A percentile compares a stretch with the other conserved stretches of the same genome.
phyloP scores from a whole-genome alignment of 2,329 filamentous ascomycete species.

The Pseudopithomyces maydicus region DNA sequence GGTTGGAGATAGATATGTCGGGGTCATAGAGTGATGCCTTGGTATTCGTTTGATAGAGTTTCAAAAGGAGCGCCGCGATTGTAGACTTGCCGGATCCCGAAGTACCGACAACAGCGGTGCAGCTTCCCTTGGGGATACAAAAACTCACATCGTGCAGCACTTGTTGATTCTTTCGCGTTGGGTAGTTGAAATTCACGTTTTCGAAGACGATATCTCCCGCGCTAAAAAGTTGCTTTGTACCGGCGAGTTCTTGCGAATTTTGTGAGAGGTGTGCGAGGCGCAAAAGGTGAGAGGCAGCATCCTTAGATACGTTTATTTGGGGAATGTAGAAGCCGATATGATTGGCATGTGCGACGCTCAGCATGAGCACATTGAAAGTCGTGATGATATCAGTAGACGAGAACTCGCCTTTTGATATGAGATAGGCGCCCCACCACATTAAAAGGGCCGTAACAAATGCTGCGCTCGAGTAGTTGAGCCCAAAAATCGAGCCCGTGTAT shows the following conservation, averaged over 20 bases:
- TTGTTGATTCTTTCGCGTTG: constrained; percentile 55
- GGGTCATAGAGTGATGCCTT: constrained; percentile 4
- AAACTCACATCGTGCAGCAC: constrained; percentile 72
- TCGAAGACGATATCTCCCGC: constrained; percentile 64
- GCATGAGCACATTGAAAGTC: constrained; percentile 82
- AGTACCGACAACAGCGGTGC: constrained; percentile 77
- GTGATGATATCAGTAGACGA: constrained; percentile 67
- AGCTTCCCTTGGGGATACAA: constrained; percentile 65
- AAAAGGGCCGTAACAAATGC: constrained; percentile 77
- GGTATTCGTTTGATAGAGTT: constrained; percentile 62
- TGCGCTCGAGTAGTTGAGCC: constrained; percentile 74
- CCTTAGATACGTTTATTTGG: constrained; percentile 75
- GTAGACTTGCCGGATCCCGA: constrained; percentile 95
- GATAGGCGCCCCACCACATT: constrained; percentile 78
- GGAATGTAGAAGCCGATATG: constrained; percentile 76
- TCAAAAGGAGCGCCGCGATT: constrained; percentile 73
- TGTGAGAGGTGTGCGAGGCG: constrained; percentile 67
- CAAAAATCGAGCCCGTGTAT: constrained; percentile 74
- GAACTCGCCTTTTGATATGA: constrained; percentile 60
- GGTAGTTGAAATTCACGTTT: constrained; percentile 74
- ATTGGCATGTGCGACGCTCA: constrained; percentile 76
- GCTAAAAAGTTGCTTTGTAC: constrained; percentile 50
- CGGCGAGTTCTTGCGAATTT: constrained; percentile 63
- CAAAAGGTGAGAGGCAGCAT: constrained; percentile 74
- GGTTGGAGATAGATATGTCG: constrained; percentile 63